Conservation (phyloP, 1,284 basidiomycete genomes). For the Chalciporus sp. region DNA sequence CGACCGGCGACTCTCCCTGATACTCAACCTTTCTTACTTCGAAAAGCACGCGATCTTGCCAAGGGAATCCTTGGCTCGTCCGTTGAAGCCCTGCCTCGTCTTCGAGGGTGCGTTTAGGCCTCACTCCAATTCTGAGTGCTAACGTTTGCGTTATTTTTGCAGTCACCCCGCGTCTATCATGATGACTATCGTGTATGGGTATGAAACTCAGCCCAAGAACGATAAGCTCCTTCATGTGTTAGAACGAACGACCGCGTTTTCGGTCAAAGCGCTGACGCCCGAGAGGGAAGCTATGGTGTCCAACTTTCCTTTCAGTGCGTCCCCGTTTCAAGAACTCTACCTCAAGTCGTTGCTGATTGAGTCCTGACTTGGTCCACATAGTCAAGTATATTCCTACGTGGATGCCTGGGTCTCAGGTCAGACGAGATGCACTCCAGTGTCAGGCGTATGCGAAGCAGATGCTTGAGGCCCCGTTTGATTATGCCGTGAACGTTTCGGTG, state of each 20-base stretch:
- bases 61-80: slow-evolving; percentile 5
- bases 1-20: not conserved
- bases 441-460: slow-evolving; percentile 7
- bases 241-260: slow-evolving; percentile 3
- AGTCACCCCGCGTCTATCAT: slow-evolving; percentile 6
- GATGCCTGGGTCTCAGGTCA: slow-evolving; percentile 6
- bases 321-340: not conserved
- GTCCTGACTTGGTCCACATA: not conserved
- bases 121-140: not conserved
- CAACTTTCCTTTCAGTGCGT: slow-evolving; percentile 4
- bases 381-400: slow-evolving; percentile 12
- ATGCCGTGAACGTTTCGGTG: slow-evolving; percentile 4
- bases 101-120: not conserved
- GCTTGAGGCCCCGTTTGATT: slow-evolving; percentile 6
- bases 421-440: slow-evolving; percentile 7
- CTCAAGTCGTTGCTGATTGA: not conserved
- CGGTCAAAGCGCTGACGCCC: slow-evolving; percentile 4
- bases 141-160: not conserved
- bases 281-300: slow-evolving; percentile 7
- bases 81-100: slow-evolving; percentile 1
- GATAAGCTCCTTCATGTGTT: slow-evolving; percentile 4
- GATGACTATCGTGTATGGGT: slow-evolving; percentile 4
- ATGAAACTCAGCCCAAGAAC: not conserved
- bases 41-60: not conserved
- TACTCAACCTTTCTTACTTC: slow-evolving; percentile 2